Evolutionary conservation across 75 land plant species (phyloP), one percentile per base, ranked within the genome.

Genomic region (Sequoiadendron giganteum): DNA sequence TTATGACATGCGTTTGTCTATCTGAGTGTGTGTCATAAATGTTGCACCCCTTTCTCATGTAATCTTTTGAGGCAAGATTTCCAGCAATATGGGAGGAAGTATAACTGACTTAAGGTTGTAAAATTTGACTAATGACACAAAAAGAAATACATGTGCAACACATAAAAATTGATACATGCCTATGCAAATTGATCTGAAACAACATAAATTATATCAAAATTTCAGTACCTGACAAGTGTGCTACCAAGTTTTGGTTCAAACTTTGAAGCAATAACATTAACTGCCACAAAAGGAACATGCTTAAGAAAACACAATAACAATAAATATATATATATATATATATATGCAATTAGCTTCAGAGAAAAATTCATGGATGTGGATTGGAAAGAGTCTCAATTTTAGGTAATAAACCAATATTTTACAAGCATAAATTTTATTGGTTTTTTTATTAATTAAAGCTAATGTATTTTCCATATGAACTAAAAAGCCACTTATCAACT

Each of bases 191-290:
- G 34, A 10, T 73, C 38, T 73, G 2, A 68, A 32, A 5, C 1
- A 49, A 19, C 28, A 87, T 47, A 52, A 32, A 45, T 40, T 18
- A 86, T 10, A 25, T n/a, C 25, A 84, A 55, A 52, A 54, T 80
- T 19, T 47, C 4, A 16, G n/a, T 56, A 94, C 97, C 96, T 93
- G 83, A 96, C 84, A 75, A 97, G 87, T 54, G 91, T 78, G 83
- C 93, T 95, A 19, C 95, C 93, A 73, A 88, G 86, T 90, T 93
- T 93, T 8, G 96, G 95, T 75, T 97, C 93, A 72, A 97, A 91
- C 1, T 86, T 68, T 58, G 97, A 78, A 83, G 97, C 99, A 87
- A 91, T 47, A 2, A 95, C 96, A 90, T 90, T 73, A 43, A 97
- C 97, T 95, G 91, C 86, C 91, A 79, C 14, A 86, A 86, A 32